phyloP scores from a whole-genome alignment of 108 stramenopile species.

The Pseudonitzschia multiseries region DNA sequence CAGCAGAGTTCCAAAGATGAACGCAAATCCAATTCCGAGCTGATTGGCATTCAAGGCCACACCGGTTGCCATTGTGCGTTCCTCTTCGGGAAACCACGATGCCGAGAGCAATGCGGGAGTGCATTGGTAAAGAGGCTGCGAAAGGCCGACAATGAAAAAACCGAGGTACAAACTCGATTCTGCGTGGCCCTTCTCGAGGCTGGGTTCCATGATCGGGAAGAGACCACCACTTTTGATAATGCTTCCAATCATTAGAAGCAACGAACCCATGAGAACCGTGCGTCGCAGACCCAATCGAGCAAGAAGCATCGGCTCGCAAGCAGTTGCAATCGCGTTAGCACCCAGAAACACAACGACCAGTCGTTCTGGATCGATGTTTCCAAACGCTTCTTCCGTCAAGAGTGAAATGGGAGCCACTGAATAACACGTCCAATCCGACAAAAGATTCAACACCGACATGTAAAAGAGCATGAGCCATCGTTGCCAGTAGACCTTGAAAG shows the following conservation, averaged over 20 bases:
- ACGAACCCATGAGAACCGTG: constrained; percentile 75
- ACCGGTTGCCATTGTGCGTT: constrained; percentile 90
- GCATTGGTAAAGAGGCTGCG: constrained; percentile 86
- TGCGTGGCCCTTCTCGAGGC: constrained; percentile 44
- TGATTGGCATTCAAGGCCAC: constrained; percentile 89
- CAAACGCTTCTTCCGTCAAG: constrained; percentile 68
- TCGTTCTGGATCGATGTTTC: constrained; percentile 79
- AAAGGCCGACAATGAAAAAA: constrained; percentile 85
- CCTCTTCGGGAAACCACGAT: constrained; percentile 83
- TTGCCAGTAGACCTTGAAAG: constrained; percentile 66
- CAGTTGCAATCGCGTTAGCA: constrained; percentile 79
- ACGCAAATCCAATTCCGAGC: constrained; percentile 86
- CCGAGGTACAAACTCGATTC: constrained; percentile 79
- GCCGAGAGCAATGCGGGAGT: constrained; percentile 73
- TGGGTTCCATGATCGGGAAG: constrained; percentile 42
- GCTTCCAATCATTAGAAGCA: constrained; percentile 79
- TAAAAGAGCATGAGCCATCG: constrained; percentile 84
- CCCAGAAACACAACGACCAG: constrained; percentile 77
- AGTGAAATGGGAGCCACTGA: constrained; percentile 81
- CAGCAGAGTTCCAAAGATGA: constrained; percentile 80
- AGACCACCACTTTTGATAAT: constrained; percentile 80
- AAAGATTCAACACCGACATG: constrained; percentile 73
- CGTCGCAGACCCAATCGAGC: constrained; percentile 73
- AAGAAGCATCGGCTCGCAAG: constrained; percentile 80
- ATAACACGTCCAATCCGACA: constrained; percentile 88